Conservation (phyloP, 2,329 filamentous ascomycete genomes). For the Salinomyces thailandicus region DNA sequence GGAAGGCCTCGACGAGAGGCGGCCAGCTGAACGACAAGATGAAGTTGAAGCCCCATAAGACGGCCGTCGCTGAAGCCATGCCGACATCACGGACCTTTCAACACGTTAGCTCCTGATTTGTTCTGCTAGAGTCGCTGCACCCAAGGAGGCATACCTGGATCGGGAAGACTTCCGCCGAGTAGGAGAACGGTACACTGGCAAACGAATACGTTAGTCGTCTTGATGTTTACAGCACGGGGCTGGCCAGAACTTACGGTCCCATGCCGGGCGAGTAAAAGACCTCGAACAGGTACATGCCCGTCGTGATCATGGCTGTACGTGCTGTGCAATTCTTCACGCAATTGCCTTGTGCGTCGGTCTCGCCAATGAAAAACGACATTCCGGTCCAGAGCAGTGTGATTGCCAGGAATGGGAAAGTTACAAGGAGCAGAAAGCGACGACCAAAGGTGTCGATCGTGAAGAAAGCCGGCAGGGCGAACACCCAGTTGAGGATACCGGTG, state of each 20-base stretch:
- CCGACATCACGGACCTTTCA: conserved; percentile 23
- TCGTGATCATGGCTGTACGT: conserved; percentile 6
- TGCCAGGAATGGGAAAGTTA: conserved; percentile 35
- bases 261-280: conserved; percentile 18
- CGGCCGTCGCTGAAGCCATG: conserved; percentile 48
- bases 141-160: background rate
- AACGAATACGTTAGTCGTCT: no score
- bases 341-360: background rate
- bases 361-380: conserved; percentile 29
- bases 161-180: conserved; percentile 27
- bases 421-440: conserved; percentile 34
- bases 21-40: conserved; percentile 35
- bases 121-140: no score
- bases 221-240: no score
- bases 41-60: conserved; percentile 42
- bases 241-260: conserved; percentile 20
- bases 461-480: conserved; percentile 18
- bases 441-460: conserved; percentile 37
- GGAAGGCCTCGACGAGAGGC: conserved; percentile 38
- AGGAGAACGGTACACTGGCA: conserved; percentile 24
- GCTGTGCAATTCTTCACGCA: background rate
- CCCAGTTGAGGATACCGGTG: conserved; percentile 23
- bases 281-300: conserved; percentile 20
- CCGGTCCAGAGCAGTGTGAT: conserved; percentile 40
- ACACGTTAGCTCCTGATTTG: no score